These are phyloP conservation scores for Enterocytospora artemiae DNA, from an alignment of 371 early-diverging fungal species.

Conservation along the genomic window DNA sequence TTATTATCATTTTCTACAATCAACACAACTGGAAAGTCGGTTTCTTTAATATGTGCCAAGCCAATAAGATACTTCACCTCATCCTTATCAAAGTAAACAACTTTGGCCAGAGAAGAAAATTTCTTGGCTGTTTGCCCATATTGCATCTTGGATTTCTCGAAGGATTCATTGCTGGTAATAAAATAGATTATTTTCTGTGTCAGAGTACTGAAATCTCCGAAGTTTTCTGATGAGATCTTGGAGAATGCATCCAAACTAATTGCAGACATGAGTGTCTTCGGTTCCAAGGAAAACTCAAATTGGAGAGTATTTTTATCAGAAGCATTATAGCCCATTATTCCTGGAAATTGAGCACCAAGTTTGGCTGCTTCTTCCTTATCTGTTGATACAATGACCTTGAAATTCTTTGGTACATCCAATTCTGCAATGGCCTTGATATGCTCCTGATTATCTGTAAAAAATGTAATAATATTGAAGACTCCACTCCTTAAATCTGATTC, in stretches of 20 bases:
- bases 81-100: conserved; percentile 25
- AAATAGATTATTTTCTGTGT: conserved; percentile 32
- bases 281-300: conserved; percentile 5
- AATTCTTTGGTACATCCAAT: background rate
- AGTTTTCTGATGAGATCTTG: conserved; percentile 18
- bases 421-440: conserved; percentile 9
- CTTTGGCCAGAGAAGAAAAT: conserved; percentile 20
- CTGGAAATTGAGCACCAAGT: conserved; percentile 38
- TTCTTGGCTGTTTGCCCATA: conserved; percentile 6
- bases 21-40: conserved; percentile 38
- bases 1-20: conserved; percentile 32
- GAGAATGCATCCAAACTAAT: conserved; percentile 20
- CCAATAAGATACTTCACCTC: conserved; percentile 4
- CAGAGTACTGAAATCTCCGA: conserved; percentile 15
- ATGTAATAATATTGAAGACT: conserved; percentile 10
- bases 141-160: background rate
- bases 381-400: conserved; percentile 33
- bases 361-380: conserved; percentile 33
- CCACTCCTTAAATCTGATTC: conserved; percentile 19
- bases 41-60: conserved; percentile 22
- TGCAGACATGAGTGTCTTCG: background rate
- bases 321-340: conserved; percentile 44
- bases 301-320: conserved; percentile 25
- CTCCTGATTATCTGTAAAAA: conserved; percentile 19
- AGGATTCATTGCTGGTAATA: conserved; percentile 15